Evolutionary conservation across 2,329 filamentous ascomycete species (phyloP).

Genomic region (Bipolaris oryzae): DNA sequence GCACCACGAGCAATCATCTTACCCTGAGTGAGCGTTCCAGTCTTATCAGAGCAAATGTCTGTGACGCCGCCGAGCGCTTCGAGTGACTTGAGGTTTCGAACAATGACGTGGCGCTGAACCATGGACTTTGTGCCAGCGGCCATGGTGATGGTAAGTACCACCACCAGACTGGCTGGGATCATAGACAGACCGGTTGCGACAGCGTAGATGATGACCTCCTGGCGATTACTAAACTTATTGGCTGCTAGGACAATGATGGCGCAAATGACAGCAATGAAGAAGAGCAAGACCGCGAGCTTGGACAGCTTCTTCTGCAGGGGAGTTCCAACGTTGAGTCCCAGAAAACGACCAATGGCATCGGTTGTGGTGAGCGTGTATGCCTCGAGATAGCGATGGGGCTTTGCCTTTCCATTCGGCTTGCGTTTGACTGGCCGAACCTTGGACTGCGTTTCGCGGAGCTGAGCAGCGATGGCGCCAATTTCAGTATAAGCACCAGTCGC

Average conservation of each 20-base stretch:
- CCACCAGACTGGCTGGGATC: conserved; percentile 46
- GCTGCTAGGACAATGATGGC: conserved; percentile 46
- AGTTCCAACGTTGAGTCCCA: conserved; percentile 50
- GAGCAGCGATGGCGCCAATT: conserved; percentile 72
- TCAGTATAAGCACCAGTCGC: conserved; percentile 73
- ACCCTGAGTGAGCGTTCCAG: conserved; percentile 44
- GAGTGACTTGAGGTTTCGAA: conserved; percentile 45
- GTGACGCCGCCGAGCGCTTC: conserved; percentile 48
- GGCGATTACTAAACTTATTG: conserved; percentile 46
- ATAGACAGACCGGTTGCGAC: conserved; percentile 46
- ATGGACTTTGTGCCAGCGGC: conserved; percentile 47
- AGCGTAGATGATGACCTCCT: conserved; percentile 48
- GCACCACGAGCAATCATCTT: conserved; percentile 48
- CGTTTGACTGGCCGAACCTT: conserved; percentile 51
- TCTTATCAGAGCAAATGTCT: conserved; percentile 44
- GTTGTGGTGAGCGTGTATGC: conserved; percentile 57
- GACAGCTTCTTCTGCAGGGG: conserved; percentile 48
- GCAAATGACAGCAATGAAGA: conserved; percentile 11
- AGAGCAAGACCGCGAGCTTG: conserved; percentile 39
- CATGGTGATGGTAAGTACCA: conserved; percentile 48
- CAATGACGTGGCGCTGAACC: conserved; percentile 44
- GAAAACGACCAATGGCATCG: conserved; percentile 44
- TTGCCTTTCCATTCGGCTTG: conserved; percentile 40
- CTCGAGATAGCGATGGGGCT: conserved; percentile 50
- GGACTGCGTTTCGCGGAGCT: conserved; percentile 61